Conservation (phyloP, 371 early-diverging fungal species). For the Circinella minor region DNA sequence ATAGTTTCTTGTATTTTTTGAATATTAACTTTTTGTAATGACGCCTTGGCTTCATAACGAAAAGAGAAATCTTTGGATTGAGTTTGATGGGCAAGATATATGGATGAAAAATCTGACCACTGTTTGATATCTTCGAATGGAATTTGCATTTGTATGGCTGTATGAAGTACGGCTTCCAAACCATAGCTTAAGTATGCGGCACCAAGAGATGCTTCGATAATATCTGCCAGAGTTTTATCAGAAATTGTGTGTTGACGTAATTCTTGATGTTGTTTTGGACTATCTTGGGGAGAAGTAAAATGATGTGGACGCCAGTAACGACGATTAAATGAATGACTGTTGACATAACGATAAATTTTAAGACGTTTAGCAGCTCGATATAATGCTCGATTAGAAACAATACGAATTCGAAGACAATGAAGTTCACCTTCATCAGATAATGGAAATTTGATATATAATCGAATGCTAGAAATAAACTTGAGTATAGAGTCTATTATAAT, state of each 20-base stretch:
- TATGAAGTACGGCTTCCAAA: conserved; percentile 61
- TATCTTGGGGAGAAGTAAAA: conserved; percentile 44
- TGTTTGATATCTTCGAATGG: conserved; percentile 59
- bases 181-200: conserved; percentile 75
- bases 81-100: conserved; percentile 24
- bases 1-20: conserved; percentile 47
- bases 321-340: conserved; percentile 66
- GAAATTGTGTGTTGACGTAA: conserved; percentile 57
- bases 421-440: conserved; percentile 83
- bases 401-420: conserved; percentile 68
- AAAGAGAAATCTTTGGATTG: conserved; percentile 30
- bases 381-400: conserved; percentile 81
- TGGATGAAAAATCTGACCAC: conserved; percentile 56
- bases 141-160: conserved; percentile 60
- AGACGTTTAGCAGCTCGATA: conserved; percentile 62
- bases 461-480: conserved; percentile 82
- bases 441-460: conserved; percentile 80
- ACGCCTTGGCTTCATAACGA: conserved; percentile 29
- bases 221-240: conserved; percentile 89
- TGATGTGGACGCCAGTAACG: conserved; percentile 65
- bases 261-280: conserved; percentile 34
- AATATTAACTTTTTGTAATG: conserved; percentile 30
- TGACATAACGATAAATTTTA: conserved; percentile 61
- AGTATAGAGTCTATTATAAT: conserved; percentile 79
- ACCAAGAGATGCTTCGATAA: conserved; percentile 89